Conservation (phyloP, 2,329 filamentous ascomycete genomes). For the Curvularia sp. region DNA sequence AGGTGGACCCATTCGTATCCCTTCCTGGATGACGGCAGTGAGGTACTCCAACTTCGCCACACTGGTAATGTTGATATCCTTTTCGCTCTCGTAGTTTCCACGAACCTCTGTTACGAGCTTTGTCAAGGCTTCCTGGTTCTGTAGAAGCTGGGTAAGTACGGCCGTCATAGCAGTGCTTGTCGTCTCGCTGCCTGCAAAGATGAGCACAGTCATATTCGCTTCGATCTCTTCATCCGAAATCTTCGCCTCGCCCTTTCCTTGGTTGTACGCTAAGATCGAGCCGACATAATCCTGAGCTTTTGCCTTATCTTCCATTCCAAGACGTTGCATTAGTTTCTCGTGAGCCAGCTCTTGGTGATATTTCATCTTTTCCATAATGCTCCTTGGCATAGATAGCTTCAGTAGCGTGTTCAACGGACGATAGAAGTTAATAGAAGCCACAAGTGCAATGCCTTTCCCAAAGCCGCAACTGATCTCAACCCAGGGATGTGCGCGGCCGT, state of each 20-base stretch:
- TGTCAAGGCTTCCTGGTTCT: constrained; percentile 10
- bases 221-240: constrained; percentile 44
- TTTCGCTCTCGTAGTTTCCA: neutral
- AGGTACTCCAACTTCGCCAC: constrained; percentile 29
- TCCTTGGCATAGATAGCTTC: constrained; percentile 17
- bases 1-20: constrained; percentile 38
- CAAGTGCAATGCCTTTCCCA: constrained; percentile 32
- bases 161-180: constrained; percentile 48
- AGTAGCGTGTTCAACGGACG: constrained; percentile 28
- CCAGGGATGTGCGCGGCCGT: constrained; percentile 41
- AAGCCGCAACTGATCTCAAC: constrained; percentile 35
- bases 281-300: constrained; percentile 38
- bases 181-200: constrained; percentile 51
- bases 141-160: constrained; percentile 40
- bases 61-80: neutral
- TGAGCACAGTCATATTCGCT: constrained; percentile 43
- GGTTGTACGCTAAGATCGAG: constrained; percentile 34
- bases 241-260: constrained; percentile 27
- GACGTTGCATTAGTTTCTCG: constrained; percentile 32
- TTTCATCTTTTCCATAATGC: constrained; percentile 21
- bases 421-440: constrained; percentile 35
- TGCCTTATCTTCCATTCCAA: constrained; percentile 37
- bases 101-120: neutral
- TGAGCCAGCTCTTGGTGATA: constrained; percentile 27
- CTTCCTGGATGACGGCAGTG: constrained; percentile 35